These are phyloP conservation scores for Puccinellia tenuiflora DNA, from an alignment of 176 grass and related monocot species.

Conservation along the genomic window DNA sequence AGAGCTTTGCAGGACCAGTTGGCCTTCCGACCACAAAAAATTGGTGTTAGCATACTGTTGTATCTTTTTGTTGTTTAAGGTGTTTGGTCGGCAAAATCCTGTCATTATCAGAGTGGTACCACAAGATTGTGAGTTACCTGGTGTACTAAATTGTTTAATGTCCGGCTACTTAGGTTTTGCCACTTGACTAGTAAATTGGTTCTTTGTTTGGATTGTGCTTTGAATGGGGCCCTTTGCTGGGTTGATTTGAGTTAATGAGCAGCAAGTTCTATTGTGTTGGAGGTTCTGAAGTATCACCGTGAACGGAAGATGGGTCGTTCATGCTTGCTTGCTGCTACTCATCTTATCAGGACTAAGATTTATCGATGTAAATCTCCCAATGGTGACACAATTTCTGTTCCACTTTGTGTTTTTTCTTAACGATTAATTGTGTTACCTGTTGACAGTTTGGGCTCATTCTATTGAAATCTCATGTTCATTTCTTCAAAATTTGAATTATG, in stretches of 20 bases:
- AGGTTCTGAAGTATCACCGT: not conserved
- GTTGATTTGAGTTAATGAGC: not conserved
- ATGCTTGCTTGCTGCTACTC: not conserved
- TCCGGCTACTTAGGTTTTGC: not conserved
- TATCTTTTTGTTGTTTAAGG: slow-evolving; percentile 9
- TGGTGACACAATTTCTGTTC: not conserved
- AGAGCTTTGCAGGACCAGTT: slow-evolving; percentile 11
- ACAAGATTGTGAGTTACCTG: not conserved
- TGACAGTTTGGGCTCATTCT: not conserved
- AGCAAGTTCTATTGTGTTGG: not conserved
- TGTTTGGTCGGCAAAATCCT: slow-evolving; percentile 14
- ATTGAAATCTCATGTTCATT: not conserved
- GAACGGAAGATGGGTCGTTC: not conserved
- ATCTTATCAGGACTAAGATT: not conserved
- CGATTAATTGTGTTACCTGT: not conserved
- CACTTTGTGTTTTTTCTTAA: not conserved
- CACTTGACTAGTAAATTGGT: not conserved
- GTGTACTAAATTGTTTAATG: not conserved
- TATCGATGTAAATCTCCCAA: not conserved
- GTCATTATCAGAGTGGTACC: slow-evolving; percentile 5
- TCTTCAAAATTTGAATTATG: not conserved
- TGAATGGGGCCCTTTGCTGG: not conserved
- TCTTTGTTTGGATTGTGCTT: slow-evolving; percentile 6
- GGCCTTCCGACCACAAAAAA: not conserved
- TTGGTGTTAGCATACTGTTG: not conserved